Evolutionary conservation across 108 stramenopile genomes (phyloP).

Genomic region (Cyclotella atomus): DNA sequence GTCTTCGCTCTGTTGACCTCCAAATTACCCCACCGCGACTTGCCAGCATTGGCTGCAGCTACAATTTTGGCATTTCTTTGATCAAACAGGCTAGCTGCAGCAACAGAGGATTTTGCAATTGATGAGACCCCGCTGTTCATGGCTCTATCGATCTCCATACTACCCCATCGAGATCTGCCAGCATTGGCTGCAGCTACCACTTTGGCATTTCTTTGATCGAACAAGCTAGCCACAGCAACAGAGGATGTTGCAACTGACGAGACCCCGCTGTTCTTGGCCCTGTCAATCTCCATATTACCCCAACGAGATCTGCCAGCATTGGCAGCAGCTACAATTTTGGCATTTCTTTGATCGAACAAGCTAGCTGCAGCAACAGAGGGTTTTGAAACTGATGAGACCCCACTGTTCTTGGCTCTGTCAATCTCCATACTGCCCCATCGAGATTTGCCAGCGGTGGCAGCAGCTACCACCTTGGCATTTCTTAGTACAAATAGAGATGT

Average conservation of each 20-base stretch:
- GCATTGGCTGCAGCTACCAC: conserved; percentile 64
- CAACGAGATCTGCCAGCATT: conserved; percentile 47
- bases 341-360: conserved; percentile 47
- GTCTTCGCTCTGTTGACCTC: conserved; percentile 52
- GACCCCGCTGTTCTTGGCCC: conserved; percentile 10
- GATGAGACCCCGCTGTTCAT: conserved; percentile 11
- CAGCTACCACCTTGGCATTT: conserved; percentile 29
- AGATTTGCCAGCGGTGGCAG: conserved; percentile 44
- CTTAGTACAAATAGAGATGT: neutral
- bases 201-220: conserved; percentile 60
- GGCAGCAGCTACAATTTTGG: conserved; percentile 40
- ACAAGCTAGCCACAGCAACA: conserved; percentile 16
- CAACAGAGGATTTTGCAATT: neutral
- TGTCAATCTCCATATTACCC: conserved; percentile 44
- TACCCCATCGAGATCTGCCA: conserved; percentile 86
- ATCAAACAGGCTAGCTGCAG: conserved; percentile 15
- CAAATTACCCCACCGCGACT: conserved; percentile 72
- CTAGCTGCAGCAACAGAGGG: neutral
- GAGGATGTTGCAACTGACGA: neutral
- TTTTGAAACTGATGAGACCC: neutral
- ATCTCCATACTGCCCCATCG: conserved; percentile 53
- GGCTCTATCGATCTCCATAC: conserved; percentile 52
- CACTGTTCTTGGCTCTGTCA: conserved; percentile 16
- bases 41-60: conserved; percentile 57
- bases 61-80: conserved; percentile 51